These are phyloP conservation scores for Hypoxylon trugodes DNA, from an alignment of 495 filamentous ascomycete genomes.

Conservation along the genomic window DNA sequence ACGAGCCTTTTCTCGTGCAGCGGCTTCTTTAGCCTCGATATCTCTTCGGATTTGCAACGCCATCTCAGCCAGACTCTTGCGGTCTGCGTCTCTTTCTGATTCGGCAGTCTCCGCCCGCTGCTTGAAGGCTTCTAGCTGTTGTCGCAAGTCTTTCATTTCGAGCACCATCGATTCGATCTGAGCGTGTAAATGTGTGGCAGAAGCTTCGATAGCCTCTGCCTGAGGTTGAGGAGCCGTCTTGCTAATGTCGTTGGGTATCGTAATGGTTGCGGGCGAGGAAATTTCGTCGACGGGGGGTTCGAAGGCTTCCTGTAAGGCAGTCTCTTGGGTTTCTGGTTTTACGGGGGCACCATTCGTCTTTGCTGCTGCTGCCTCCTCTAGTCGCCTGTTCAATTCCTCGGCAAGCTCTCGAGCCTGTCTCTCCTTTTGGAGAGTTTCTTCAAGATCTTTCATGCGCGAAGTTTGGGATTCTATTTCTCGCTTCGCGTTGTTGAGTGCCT, in stretches of 20 bases:
- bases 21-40: constrained; percentile 70
- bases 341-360: constrained; percentile 47
- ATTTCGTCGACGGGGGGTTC: constrained; percentile 50
- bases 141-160: constrained; percentile 84
- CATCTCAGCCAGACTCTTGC: constrained; percentile 86
- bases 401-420: constrained; percentile 81
- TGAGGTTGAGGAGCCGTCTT: constrained; percentile 52
- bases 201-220: constrained; percentile 52
- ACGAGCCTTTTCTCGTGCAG: constrained; percentile 37
- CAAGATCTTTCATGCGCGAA: constrained; percentile 79
- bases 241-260: constrained; percentile 23
- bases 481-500: constrained; percentile 80
- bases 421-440: constrained; percentile 80
- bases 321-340: constrained; percentile 44
- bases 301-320: constrained; percentile 48
- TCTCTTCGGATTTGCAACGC: constrained; percentile 78
- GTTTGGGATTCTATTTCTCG: constrained; percentile 84
- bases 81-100: constrained; percentile 69
- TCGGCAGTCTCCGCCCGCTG: constrained; percentile 82
- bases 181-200: constrained; percentile 67
- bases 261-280: constrained; percentile 38
- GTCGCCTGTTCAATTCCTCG: constrained; percentile 77
- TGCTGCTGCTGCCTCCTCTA: constrained; percentile 62
- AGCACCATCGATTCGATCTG: constrained; percentile 79
- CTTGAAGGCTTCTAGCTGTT: constrained; percentile 80